Conservation (phyloP, 2,329 filamentous ascomycete species). For the Sporothrix variecibatus region DNA sequence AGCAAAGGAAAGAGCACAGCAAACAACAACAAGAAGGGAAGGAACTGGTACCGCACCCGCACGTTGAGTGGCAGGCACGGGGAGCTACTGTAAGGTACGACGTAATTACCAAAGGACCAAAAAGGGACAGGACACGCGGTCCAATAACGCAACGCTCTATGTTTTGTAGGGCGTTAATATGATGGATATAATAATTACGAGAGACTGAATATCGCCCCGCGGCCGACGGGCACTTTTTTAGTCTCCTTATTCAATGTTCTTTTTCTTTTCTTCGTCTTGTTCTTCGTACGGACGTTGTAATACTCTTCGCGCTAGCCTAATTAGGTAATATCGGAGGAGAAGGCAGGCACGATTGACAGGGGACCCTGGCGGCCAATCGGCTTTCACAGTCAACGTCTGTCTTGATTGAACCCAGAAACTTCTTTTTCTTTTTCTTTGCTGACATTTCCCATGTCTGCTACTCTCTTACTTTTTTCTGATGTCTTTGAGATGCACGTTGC, state of each 20-base stretch:
- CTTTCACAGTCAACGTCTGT: constrained; percentile 4
- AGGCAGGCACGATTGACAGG: neutral
- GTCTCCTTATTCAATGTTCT: neutral
- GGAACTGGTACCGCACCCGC: neutral
- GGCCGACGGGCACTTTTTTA: neutral
- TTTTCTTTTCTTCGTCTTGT: neutral
- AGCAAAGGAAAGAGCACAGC: neutral
- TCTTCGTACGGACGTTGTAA: neutral
- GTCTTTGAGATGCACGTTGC: neutral
- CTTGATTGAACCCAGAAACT: too few relatives aligned
- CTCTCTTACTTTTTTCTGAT: neutral
- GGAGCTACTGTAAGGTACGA: constrained; percentile 20
- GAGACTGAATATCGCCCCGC: neutral
- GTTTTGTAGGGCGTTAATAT: neutral
- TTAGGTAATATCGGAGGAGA: constrained; percentile 13
- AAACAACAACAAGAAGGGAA: neutral
- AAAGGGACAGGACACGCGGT: constrained; percentile 4
- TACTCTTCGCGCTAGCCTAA: constrained; percentile 2
- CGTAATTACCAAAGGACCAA: neutral
- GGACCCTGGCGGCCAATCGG: neutral
- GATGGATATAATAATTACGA: neutral
- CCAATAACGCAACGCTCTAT: neutral
- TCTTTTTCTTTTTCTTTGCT: neutral
- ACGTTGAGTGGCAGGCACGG: neutral
- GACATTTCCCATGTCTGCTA: neutral